Percentiles rank a stretch among this genome's conserved stretches.
Evolutionary conservation across 108 stramenopile genomes (phyloP).

Genomic region (Schizochytrium sp.): DNA sequence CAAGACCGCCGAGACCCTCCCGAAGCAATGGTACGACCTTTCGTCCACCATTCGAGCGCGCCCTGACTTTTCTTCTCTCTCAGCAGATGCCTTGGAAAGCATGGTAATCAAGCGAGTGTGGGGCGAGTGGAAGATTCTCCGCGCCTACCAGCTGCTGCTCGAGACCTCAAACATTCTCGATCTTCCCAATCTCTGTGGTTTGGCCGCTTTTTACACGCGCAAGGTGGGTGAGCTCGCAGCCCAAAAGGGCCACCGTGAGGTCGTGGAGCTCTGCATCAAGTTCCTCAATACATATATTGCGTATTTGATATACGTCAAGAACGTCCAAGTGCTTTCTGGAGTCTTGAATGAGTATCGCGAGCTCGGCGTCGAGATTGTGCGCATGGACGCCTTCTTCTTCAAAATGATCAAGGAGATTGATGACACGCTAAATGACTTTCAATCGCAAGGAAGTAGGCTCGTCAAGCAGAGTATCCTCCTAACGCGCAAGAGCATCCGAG

Average conservation of each 20-base stretch:
- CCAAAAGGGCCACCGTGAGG: neutral
- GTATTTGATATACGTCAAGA: neutral
- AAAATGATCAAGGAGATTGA: neutral
- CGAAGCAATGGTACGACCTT: neutral
- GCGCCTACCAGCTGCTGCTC: neutral
- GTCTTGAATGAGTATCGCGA: neutral
- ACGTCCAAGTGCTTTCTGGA: neutral
- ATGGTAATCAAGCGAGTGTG: neutral
- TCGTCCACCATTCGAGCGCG: neutral
- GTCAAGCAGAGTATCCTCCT: neutral
- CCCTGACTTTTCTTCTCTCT: neutral
- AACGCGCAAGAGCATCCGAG: neutral
- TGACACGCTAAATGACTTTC: neutral
- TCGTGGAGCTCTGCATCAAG: neutral
- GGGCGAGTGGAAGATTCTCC: neutral
- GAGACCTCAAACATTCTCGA: neutral
- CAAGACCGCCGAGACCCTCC: neutral
- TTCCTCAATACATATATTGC: neutral
- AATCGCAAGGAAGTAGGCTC: neutral
- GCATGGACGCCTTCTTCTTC: neutral
- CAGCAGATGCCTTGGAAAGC: neutral
- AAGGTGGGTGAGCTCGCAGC: neutral
- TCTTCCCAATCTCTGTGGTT: neutral
- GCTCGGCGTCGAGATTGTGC: neutral
- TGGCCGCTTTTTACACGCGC: slow-evolving; percentile 4